phyloP scores from a whole-genome alignment of 2,329 filamentous ascomycete species.

The Zelopaecilomyces penicillatus region DNA sequence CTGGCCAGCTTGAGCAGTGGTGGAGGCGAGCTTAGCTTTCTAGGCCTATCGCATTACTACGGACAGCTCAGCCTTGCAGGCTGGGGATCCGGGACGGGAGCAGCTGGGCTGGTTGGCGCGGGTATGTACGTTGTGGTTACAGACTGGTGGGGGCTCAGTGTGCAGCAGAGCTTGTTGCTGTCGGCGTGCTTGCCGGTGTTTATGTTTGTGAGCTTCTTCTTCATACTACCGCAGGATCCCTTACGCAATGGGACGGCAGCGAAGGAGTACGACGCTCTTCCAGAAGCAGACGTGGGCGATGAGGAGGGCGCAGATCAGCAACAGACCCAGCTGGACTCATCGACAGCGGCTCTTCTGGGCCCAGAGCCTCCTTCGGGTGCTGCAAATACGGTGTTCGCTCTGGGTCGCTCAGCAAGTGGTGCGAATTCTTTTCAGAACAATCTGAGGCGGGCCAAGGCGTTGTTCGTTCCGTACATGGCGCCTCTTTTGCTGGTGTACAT shows the following conservation, averaged over 20 bases:
- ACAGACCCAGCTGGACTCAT: constrained; percentile 24
- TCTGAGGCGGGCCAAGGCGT: constrained; percentile 55
- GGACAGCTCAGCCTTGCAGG: constrained; percentile 77
- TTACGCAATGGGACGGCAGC: constrained; percentile 39
- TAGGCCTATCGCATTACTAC: constrained; percentile 89
- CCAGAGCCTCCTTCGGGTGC: constrained; percentile 28
- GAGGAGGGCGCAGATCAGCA: constrained; percentile 24
- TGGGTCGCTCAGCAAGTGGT: constrained; percentile 20
- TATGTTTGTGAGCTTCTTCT: constrained; percentile 83
- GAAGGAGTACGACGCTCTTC: constrained; percentile 48
- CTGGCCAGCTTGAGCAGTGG: constrained; percentile 81
- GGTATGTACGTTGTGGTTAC: constrained; percentile 83
- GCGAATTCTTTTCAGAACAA: constrained; percentile 35
- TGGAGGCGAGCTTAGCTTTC: constrained; percentile 80
- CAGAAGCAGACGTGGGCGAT: constrained; percentile 31
- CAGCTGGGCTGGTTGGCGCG: constrained; percentile 77
- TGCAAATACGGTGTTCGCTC: constrained; percentile 8
- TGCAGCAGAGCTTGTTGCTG: constrained; percentile 64
- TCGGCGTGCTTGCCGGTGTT: constrained; percentile 72
- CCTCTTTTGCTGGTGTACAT: constrained; percentile 88
- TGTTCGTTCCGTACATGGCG: constrained; percentile 80
- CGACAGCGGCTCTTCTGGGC: constrained; percentile 41
- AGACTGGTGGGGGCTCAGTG: constrained; percentile 66
- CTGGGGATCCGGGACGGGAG: constrained; percentile 90
- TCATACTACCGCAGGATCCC: constrained; percentile 62